Base-by-base conservation (phyloP, 2,329 filamentous ascomycete species). In the Claviceps sp. region DNA sequence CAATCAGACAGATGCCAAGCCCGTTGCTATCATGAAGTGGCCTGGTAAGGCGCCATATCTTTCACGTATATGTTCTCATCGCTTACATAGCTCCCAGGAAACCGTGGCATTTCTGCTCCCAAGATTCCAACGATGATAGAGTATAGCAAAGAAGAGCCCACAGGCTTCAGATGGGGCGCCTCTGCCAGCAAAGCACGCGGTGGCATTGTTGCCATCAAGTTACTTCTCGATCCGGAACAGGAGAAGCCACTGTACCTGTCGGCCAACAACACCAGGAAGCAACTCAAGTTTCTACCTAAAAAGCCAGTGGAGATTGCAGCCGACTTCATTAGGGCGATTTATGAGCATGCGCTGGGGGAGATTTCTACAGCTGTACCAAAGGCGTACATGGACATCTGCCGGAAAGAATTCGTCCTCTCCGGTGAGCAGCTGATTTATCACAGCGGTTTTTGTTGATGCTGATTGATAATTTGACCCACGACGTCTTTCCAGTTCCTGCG, bases 401-500 rank as follows among this genome's bases (percentile, higher is more conserved):
- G 37, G 2, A 57, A 56, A 37, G 50, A 56, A 72, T 57, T 68
- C 75, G n/a, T 70, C 65, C 13, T 73, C 67, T 37, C 66, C 76
- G 8, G 70, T 13, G 58, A 72, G n/a, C 66, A 3, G 5, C 26
- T 30, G 8, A 14, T 37, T 47, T 18, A 37, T 22, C 20, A 26
- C 5, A 48, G 5, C 2, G 14, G 1, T 4, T 2, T 11, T 45
- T 5, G 0, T 11, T 45, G 11, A 24, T 45, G 14, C 14, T 44
- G 13, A n/a, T 9, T 4, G 0, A 16, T 11, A 30, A 20, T 30
- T 13, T 45, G 20, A 45, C 7, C 43, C 9, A 13, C 3, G 4
- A 24, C 22, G 22, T 45, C 3, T 6, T n/a, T 18, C 78, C 76
- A 0, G 76, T 81, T 1, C 78, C 78, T 0, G 77, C 77, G 5